A percentile compares a stretch with the other conserved stretches of the same genome.
Conservation (phyloP, 2,329 filamentous ascomycete genomes). For the Cladophialophora bantiana region DNA sequence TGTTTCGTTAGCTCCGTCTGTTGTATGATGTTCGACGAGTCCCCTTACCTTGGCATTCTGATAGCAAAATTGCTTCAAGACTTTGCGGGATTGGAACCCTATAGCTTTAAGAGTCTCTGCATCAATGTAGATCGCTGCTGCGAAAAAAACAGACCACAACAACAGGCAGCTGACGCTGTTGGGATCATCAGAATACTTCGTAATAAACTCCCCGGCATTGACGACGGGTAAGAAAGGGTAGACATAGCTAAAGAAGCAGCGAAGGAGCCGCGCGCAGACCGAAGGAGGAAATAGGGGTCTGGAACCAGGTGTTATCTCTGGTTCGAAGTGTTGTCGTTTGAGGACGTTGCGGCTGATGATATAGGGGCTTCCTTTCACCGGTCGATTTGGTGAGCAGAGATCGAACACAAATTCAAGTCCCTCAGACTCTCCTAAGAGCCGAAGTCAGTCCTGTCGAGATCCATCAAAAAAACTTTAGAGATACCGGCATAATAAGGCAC, state of each 20-base stretch:
- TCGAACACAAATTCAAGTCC: constrained; percentile 34
- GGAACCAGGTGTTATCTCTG: constrained; percentile 5
- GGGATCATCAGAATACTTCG: constrained; percentile 12
- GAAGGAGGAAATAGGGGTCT: constrained; percentile 9
- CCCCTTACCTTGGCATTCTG: constrained; percentile 47
- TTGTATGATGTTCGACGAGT: background rate
- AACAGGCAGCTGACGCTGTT: constrained; percentile 40
- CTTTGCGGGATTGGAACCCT: constrained; percentile 46
- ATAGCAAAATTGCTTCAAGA: constrained; percentile 49
- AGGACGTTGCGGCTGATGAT: constrained; percentile 25
- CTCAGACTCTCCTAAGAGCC: constrained; percentile 24
- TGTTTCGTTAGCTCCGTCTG: background rate
- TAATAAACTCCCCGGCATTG: constrained; percentile 25
- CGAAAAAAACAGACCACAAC: constrained; percentile 52
- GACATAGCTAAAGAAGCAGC: constrained; percentile 29
- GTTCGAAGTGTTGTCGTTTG: constrained; percentile 20
- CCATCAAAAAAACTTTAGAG: background rate
- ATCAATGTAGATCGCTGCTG: constrained; percentile 45
- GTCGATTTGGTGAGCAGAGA: constrained; percentile 26
- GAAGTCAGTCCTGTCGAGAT: background rate
- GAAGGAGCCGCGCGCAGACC: constrained; percentile 20
- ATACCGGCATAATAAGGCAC: constrained; percentile 31
- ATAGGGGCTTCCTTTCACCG: constrained; percentile 26
- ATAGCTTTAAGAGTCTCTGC: constrained; percentile 41
- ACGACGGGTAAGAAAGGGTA: constrained; percentile 30